Evolutionary conservation across 2,329 filamentous ascomycete genomes (phyloP), one percentile per base, ranked within the genome.

Genomic region (Fusarium sp.): DNA sequence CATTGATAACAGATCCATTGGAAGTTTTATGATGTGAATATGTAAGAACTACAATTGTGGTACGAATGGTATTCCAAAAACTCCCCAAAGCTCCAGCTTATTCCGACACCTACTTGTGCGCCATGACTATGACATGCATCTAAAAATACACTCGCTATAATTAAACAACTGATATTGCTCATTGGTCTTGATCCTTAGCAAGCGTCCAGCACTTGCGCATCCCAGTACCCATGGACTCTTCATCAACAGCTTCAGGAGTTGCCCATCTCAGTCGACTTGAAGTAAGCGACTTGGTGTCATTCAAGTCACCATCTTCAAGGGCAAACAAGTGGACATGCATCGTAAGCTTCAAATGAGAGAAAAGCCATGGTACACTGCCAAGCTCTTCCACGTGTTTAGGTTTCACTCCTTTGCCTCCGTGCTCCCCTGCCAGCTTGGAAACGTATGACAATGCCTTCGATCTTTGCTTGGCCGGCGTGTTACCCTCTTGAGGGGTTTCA

Each of bases 201-300:
- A 89, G 77, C 5, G 82, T 78, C 87, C 87, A 89, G 75, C 88
- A 89, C 73, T 88, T 89, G 41, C 85, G 82, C 87, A 90, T 89
- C 0, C 88, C 88, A 0, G 87, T 89, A 0, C 88, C 87, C 87
- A 90, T 89, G 1, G 86, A 87, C 75, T 87, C 86, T 4, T 73
- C 75, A 5, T 88, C 86, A 2, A 88, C 80, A 13, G 82, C 80
- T 6, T 78, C 74, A 3, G 78, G 78, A 30, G 81, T 80, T 3
- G 82, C 81, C 83, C 86, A 87, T 33, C 55, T 76, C 22, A 73
- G 50, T 12, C 80, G 80, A 26, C 64, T 66, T 33, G 55, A 41
- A 26, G 50, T 47, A 30, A 63, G 66, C 61, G 47, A 60, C 38
- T 53, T 50, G 6, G 33, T 60, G 54, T 70, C 61, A 8, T 28